Evolutionary conservation across 1,284 basidiomycete genomes (phyloP).

Genomic region (Thecaphora frezii): DNA sequence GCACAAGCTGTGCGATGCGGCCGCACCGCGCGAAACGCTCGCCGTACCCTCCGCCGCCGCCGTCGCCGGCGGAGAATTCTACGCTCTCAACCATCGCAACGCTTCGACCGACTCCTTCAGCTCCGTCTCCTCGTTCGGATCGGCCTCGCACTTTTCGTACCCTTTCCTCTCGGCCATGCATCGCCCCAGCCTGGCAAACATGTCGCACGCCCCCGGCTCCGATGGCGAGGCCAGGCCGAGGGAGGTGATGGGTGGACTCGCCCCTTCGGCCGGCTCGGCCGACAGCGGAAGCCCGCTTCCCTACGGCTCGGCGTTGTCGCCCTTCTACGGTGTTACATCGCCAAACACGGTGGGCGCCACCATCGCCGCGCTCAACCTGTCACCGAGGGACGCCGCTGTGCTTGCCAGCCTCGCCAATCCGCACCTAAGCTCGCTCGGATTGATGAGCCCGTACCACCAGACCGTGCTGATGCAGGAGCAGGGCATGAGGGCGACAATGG

Average conservation of each 20-base stretch:
- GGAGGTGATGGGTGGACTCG: neutral
- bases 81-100: conserved; percentile 9
- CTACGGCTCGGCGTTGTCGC: too few species aligned
- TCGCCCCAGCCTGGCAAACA: conserved; percentile 13
- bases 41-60: conserved; percentile 5
- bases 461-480: neutral
- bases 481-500: too few species aligned
- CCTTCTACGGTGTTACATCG: neutral
- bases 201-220: neutral
- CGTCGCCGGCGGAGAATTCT: neutral
- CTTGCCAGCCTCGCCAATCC: neutral
- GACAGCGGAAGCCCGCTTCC: neutral
- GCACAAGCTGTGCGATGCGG: neutral
- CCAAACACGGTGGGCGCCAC: neutral
- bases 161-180: conserved; percentile 46
- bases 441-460: neutral
- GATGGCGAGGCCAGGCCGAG: neutral
- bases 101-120: conserved; percentile 6
- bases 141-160: conserved; percentile 44
- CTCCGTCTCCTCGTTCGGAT: conserved; percentile 3
- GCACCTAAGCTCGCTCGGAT: neutral
- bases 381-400: neutral
- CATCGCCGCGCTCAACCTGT: neutral
- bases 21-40: neutral
- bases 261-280: neutral